Conservation (phyloP, 106 monocot genomes). For the Acorus gramineus region DNA sequence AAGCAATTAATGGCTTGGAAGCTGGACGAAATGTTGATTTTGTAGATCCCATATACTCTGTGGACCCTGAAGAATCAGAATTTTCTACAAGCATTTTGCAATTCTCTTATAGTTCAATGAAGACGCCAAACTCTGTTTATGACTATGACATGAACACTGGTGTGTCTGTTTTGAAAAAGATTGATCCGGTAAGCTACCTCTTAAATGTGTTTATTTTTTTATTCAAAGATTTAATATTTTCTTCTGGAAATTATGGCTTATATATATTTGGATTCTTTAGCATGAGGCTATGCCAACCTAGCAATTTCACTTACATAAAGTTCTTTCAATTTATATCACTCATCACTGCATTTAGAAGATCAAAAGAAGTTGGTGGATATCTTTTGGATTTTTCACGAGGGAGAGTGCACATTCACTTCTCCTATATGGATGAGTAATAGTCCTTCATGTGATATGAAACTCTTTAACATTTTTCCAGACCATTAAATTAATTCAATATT, state of each 20-base stretch:
- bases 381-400: too few relatives aligned
- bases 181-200: slow-evolving; percentile 36
- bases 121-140: slow-evolving; percentile 49
- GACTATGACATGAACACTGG: slow-evolving; percentile 65
- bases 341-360: too few relatives aligned
- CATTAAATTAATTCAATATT: too few relatives aligned
- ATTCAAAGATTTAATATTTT: neutral
- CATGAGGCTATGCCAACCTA: too few relatives aligned
- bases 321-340: too few relatives aligned
- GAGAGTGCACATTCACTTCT: too few relatives aligned
- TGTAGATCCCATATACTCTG: slow-evolving; percentile 52
- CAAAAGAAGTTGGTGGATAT: too few relatives aligned
- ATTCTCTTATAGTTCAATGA: slow-evolving; percentile 67
- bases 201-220: neutral
- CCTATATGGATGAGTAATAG: too few relatives aligned
- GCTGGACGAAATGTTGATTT: slow-evolving; percentile 42
- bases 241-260: neutral
- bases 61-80: slow-evolving; percentile 34
- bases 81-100: slow-evolving; percentile 50
- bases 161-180: slow-evolving; percentile 57
- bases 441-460: too few relatives aligned
- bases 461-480: too few relatives aligned
- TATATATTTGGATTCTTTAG: too few relatives aligned
- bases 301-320: too few relatives aligned
- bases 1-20: slow-evolving; percentile 28